A percentile compares a stretch with the other conserved stretches of the same genome.
Evolutionary conservation across 2,329 filamentous ascomycete species (phyloP).

Genomic region (Trichoderma guizhouense): DNA sequence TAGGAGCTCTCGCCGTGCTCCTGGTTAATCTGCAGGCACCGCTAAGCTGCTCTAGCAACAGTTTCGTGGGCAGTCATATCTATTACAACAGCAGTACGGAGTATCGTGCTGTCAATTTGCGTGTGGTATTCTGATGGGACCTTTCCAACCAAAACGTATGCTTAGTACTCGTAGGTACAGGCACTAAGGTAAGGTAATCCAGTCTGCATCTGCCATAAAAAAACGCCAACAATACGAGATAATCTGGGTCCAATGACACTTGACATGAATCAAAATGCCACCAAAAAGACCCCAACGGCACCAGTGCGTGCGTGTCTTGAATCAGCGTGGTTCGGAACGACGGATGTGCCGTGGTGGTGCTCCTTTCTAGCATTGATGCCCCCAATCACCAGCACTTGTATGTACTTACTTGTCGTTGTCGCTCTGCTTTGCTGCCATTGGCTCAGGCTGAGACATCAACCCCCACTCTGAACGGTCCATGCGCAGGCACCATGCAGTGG

Average conservation of each 20-base stretch:
- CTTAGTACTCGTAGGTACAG: too few relatives aligned
- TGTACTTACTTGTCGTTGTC: background rate
- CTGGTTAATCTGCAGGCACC: background rate
- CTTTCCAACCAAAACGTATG: too few relatives aligned
- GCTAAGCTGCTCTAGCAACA: background rate
- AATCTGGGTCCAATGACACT: background rate
- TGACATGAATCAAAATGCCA: background rate
- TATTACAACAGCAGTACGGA: background rate
- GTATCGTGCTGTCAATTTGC: background rate
- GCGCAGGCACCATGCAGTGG: conserved; percentile 1
- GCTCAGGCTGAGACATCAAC: background rate
- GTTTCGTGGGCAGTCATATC: background rate
- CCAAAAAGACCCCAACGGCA: background rate
- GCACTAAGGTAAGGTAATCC: too few relatives aligned
- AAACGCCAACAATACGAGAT: background rate
- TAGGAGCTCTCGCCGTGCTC: conserved; percentile 4
- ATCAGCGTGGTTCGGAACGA: background rate
- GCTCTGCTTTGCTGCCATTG: background rate
- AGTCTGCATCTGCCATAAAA: too few relatives aligned
- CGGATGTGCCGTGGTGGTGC: background rate
- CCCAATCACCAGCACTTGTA: background rate
- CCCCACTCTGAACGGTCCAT: background rate
- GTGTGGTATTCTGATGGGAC: background rate
- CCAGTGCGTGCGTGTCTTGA: background rate
- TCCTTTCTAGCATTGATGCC: background rate